phyloP scores from a whole-genome alignment of 1,284 basidiomycete species.

The Ganoderma sinense region DNA sequence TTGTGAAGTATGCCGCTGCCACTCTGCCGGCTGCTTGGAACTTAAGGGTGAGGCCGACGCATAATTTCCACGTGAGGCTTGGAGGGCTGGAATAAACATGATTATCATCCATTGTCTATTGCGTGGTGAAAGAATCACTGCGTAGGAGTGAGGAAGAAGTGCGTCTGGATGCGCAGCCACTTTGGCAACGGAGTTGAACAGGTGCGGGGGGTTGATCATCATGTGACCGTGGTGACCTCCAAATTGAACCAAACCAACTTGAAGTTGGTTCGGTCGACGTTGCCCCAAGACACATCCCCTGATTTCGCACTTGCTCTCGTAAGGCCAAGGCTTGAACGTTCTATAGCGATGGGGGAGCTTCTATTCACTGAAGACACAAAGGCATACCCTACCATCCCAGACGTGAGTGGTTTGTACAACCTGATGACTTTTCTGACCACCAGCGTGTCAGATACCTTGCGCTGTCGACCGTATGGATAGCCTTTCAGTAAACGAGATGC shows the following conservation, averaged over 20 bases:
- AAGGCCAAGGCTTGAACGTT: too few species aligned
- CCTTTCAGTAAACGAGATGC: neutral
- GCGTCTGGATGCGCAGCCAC: neutral
- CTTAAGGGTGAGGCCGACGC: too few species aligned
- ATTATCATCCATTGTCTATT: too few species aligned
- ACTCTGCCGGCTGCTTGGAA: too few species aligned
- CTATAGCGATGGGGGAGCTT: neutral
- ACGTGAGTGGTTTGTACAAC: neutral
- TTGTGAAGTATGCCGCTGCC: too few species aligned
- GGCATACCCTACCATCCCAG: neutral
- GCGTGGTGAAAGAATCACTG: too few species aligned
- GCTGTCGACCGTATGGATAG: neutral
- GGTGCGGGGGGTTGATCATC: too few species aligned
- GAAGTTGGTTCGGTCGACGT: neutral
- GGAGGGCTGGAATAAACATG: too few species aligned
- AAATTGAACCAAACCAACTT: neutral
- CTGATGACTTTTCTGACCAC: neutral
- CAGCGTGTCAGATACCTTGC: neutral
- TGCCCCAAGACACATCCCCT: neutral
- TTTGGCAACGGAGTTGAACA: neutral
- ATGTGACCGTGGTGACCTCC: neutral
- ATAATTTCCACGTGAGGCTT: too few species aligned
- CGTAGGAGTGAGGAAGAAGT: neutral
- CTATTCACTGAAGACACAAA: neutral
- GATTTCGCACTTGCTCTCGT: neutral